These are phyloP conservation scores for Xylariaceae sp. DNA, from an alignment of 2,329 filamentous ascomycete genomes.

Conservation along the genomic window DNA sequence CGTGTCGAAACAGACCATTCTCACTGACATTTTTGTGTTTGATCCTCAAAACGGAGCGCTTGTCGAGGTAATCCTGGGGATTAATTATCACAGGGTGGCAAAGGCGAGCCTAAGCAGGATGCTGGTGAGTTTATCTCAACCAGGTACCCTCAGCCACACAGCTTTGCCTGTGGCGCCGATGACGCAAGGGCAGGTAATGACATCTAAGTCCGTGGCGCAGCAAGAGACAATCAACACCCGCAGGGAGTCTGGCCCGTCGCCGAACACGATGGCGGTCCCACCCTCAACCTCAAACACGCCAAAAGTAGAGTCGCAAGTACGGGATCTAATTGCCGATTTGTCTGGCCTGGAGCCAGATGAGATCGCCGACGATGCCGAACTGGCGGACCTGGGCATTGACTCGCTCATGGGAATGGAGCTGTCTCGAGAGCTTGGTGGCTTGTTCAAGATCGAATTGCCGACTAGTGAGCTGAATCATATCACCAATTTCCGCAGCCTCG, in stretches of 20 bases:
- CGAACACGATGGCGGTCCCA: too few relatives aligned
- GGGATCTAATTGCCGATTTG: slow-evolving; percentile 36
- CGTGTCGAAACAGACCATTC: slow-evolving; percentile 17
- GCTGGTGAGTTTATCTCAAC: neutral
- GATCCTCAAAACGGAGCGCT: slow-evolving; percentile 38
- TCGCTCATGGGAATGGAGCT: slow-evolving; percentile 56
- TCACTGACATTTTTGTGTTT: slow-evolving; percentile 47
- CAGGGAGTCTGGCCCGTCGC: too few relatives aligned
- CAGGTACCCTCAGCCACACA: neutral
- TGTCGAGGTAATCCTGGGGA: slow-evolving; percentile 44
- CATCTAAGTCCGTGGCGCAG: neutral
- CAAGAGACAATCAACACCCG: neutral
- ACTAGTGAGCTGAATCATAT: too few relatives aligned
- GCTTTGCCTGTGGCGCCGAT: too few relatives aligned
- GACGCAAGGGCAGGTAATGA: neutral
- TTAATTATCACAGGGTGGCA: slow-evolving; percentile 39
- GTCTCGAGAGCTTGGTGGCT: slow-evolving; percentile 45
- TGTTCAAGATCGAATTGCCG: too few relatives aligned
- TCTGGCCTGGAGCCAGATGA: slow-evolving; percentile 46
- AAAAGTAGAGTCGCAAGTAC: neutral
- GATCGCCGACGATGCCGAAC: slow-evolving; percentile 42
- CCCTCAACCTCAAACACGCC: too few relatives aligned
- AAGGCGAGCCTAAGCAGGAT: slow-evolving; percentile 36
- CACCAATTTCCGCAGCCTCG: too few relatives aligned
- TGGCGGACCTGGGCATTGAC: slow-evolving; percentile 54